These are phyloP conservation scores for Populus hybrid DNA, from an alignment of 441 rosid species.

Conservation along the genomic window DNA sequence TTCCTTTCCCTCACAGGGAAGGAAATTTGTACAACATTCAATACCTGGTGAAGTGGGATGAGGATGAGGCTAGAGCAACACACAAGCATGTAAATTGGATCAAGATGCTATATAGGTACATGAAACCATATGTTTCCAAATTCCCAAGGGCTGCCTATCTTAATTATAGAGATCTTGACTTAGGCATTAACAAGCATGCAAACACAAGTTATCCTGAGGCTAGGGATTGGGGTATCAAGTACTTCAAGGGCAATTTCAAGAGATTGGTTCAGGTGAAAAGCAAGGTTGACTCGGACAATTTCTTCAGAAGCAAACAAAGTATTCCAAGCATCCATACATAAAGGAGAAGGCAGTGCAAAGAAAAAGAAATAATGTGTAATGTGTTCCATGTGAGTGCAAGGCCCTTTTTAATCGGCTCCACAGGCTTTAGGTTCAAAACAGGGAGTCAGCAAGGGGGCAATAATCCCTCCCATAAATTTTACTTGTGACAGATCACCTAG, in stretches of 20 bases:
- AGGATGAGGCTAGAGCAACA: constrained; percentile 18
- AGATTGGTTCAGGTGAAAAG: constrained; percentile 58
- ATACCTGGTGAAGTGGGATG: constrained; percentile 46
- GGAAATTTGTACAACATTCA: constrained; percentile 57
- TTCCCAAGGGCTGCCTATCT: constrained; percentile 56
- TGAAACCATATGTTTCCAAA: constrained; percentile 54
- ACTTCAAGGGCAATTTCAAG: constrained; percentile 31
- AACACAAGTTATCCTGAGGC: constrained; percentile 22
- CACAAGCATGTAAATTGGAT: constrained; percentile 31
- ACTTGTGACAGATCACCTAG: not conserved
- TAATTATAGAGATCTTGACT: constrained; percentile 61
- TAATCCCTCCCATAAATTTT: not conserved
- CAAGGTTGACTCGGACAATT: constrained; percentile 52
- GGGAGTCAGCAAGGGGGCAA: not conserved
- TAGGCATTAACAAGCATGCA: constrained; percentile 40
- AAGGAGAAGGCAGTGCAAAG: not conserved
- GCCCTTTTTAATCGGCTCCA: not conserved
- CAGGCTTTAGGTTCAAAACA: not conserved
- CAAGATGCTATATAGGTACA: constrained; percentile 36
- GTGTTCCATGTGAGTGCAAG: not conserved
- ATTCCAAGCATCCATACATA: constrained; percentile 34
- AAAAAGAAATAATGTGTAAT: no score
- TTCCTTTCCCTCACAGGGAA: constrained; percentile 58
- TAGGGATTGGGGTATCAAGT: constrained; percentile 41
- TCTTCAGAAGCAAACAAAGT: constrained; percentile 59